Percentiles rank a stretch among this genome's conserved stretches.
Evolutionary conservation across 1,139 yeast species (phyloP).

Genomic region (Wickerhamiella pararugosa): DNA sequence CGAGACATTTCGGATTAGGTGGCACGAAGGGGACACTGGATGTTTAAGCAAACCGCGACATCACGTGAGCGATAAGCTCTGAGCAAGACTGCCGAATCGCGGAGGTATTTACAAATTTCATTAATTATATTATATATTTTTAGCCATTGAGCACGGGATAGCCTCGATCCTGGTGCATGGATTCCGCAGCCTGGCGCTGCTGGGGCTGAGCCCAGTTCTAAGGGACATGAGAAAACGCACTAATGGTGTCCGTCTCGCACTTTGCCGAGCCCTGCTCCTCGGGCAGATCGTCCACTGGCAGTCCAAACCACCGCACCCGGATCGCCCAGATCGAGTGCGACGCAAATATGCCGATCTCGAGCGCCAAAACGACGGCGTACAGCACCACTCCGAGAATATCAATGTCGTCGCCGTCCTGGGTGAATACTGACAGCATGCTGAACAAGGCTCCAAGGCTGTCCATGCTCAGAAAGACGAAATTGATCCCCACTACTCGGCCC

Average conservation of each 20-base stretch:
- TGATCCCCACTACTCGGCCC: slow-evolving; percentile 80
- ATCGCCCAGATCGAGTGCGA: slow-evolving; percentile 62
- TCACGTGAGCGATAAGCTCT: background rate
- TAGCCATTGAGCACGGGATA: no score
- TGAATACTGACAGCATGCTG: slow-evolving; percentile 41
- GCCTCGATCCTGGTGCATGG: no score
- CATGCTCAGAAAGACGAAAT: slow-evolving; percentile 61
- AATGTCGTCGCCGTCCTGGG: slow-evolving; percentile 25
- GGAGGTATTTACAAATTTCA: no score
- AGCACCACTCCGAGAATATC: slow-evolving; percentile 68
- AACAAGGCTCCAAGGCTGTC: slow-evolving; percentile 74
- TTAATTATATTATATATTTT: no score
- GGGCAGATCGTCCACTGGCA: background rate
- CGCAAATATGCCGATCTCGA: slow-evolving; percentile 64
- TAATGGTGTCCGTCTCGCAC: no score
- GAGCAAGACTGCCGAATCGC: no score
- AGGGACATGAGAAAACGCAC: no score
- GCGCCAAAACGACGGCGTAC: slow-evolving; percentile 51
- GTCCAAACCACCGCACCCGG: slow-evolving; percentile 21
- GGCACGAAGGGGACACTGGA: background rate
- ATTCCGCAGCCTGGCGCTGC: no score
- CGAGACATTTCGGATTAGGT: slow-evolving; percentile 5
- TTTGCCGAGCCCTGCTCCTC: no score
- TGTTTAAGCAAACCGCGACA: background rate
- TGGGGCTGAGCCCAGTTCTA: no score